Conservation (phyloP, 2,329 filamentous ascomycete species). For the Stachybotrys chartarum region DNA sequence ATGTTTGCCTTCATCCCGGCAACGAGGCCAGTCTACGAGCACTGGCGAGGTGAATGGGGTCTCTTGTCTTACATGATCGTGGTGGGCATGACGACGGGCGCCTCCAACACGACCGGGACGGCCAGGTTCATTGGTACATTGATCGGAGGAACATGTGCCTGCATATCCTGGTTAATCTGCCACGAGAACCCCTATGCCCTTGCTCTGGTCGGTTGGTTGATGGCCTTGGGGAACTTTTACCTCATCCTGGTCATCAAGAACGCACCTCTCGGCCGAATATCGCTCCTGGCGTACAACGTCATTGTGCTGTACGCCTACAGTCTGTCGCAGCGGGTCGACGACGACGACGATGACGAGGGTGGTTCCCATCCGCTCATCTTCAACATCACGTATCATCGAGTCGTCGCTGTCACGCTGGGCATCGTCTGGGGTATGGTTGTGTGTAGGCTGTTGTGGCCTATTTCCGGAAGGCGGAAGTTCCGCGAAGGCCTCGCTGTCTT, state of each 20-base stretch:
- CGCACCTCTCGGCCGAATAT: constrained; percentile 86
- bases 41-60: constrained; percentile 96
- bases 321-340: constrained; percentile 69
- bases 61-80: constrained; percentile 96
- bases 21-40: constrained; percentile 73
- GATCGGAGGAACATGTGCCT: constrained; percentile 68
- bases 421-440: constrained; percentile 90
- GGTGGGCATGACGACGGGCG: constrained; percentile 94
- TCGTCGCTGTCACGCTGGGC: constrained; percentile 77
- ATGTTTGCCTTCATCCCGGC: constrained; percentile 77
- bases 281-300: constrained; percentile 92
- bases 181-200: constrained; percentile 67
- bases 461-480: constrained; percentile 80
- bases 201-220: constrained; percentile 73
- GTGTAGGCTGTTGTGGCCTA: constrained; percentile 87
- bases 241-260: constrained; percentile 79
- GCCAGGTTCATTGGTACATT: constrained; percentile 82
- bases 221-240: constrained; percentile 80
- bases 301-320: constrained; percentile 92
- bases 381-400: constrained; percentile 81
- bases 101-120: constrained; percentile 86
- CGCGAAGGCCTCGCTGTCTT: constrained; percentile 85
- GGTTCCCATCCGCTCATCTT: constrained; percentile 77
- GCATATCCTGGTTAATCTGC: constrained; percentile 71
- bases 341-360: constrained; percentile 83